phyloP scores from a whole-genome alignment of 352 stramenopile genomes.

The Blastocystis sp. region DNA sequence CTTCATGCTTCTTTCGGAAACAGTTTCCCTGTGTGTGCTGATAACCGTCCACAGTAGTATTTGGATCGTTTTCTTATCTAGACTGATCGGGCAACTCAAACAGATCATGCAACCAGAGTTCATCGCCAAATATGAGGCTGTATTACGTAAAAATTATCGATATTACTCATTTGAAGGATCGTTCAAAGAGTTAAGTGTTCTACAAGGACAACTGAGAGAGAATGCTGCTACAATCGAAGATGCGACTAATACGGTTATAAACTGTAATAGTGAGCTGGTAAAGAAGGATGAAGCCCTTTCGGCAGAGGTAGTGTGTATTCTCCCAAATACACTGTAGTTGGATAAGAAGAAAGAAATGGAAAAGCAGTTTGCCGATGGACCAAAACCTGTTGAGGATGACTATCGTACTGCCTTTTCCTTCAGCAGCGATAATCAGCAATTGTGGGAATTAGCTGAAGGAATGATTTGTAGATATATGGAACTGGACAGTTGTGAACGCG shows the following conservation, averaged over 20 bases:
- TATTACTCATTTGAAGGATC: background rate
- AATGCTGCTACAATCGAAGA: background rate
- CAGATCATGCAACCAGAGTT: background rate
- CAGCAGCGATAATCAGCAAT: background rate
- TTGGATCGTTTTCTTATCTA: background rate
- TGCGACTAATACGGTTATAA: background rate
- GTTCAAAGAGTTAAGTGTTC: background rate
- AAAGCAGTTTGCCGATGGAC: background rate
- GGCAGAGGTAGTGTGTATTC: background rate
- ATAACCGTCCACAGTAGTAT: background rate
- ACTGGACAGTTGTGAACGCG: background rate
- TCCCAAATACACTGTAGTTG: background rate
- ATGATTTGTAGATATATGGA: conserved; percentile 16
- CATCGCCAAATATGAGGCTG: background rate
- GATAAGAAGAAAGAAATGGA: background rate
- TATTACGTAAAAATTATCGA: background rate
- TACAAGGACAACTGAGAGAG: background rate
- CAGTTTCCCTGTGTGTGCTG: conserved; percentile 15
- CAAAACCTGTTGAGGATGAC: background rate
- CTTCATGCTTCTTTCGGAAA: background rate
- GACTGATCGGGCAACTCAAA: background rate
- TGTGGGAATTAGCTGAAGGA: background rate
- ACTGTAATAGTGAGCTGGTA: background rate
- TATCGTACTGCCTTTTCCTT: conserved; percentile 40
- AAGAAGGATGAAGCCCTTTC: background rate